Conservation (phyloP, 2,329 filamentous ascomycete species). For the Aspergillus tamarii region DNA sequence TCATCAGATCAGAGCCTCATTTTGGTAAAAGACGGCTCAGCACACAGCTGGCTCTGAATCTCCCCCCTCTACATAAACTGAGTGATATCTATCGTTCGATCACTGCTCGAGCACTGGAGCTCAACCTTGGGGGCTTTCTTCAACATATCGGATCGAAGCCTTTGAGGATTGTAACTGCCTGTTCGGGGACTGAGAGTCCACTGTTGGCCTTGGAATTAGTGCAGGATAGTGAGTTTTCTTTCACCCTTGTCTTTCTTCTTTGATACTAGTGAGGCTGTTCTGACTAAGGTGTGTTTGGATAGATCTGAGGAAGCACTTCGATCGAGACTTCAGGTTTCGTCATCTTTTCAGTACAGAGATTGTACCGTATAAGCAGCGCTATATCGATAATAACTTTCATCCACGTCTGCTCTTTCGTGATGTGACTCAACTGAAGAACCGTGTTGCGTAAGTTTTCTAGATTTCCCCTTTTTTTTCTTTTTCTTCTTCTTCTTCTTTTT, state of each 20-base stretch:
- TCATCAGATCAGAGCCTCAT: constrained; percentile 21
- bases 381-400: constrained; percentile 63
- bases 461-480: background rate
- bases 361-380: constrained; percentile 65
- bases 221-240: constrained; percentile 44
- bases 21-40: constrained; percentile 9
- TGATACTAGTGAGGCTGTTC: background rate
- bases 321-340: constrained; percentile 47
- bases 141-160: constrained; percentile 36
- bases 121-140: constrained; percentile 50
- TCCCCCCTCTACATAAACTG: constrained; percentile 32
- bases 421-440: constrained; percentile 57
- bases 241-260: background rate
- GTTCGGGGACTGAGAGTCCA: constrained; percentile 77
- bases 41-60: constrained; percentile 22
- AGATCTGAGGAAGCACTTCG: constrained; percentile 38
- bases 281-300: constrained; percentile 4
- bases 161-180: constrained; percentile 70
- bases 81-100: constrained; percentile 36
- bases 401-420: constrained; percentile 61
- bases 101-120: constrained; percentile 25
- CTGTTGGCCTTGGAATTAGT: constrained; percentile 67
- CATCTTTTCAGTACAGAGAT: constrained; percentile 69
- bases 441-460: constrained; percentile 49
- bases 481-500: background rate